Base-by-base conservation (phyloP, 2,329 filamentous ascomycete genomes). In the Ophiocordyceps polyrhachis-furcata region DNA sequence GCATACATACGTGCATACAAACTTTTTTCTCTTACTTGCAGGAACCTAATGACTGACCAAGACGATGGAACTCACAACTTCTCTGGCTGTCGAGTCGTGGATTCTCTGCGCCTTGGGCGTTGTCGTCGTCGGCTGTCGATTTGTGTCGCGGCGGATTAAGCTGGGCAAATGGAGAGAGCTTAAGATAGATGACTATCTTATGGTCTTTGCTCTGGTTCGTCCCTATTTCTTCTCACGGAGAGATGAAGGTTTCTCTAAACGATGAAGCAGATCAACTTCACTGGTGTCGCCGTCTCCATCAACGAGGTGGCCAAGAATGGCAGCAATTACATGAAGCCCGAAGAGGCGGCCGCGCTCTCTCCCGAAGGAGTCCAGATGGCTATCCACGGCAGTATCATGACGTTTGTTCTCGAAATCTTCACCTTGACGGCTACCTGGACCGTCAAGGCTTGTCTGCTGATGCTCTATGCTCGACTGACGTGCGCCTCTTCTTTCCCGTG, bases 101-200 rank as follows among this genome's bases (percentile, higher is more conserved):
- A 45, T 54, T 15, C 53, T 59, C 7, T 59, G 54, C 49, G 49
- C 44, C 2, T 23, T 55, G 40, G 56, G 56, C 6, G 49, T 58
- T 5, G 29, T 52, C 4, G 42, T 56, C 3, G 56, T 59, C 12
- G 46, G 20, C 3, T 53, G 51, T 17, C 53, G 56, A 4, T 32
- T 58, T 49, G 42, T 54, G 32, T 58, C 61, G 8, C 52, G 61
- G 14, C 55, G 58, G 1, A 52, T 63, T 17, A 58, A 57, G 43
- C 52, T 75, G 28, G 63, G 69, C 15, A 64, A 67, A 37, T 57
- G 66, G 50, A 62, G 57, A 40, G 61, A 61, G 7, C 64, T 74
- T n/a, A 68, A 72, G 51, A 52, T 67, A 23, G 74, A 78, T 50
- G 74, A 79, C 52, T 75, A 67, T 52, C 58, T 73, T 21, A 77